Evolutionary conservation across 192 early-diverging fungal species (phyloP).

Genomic region (Linnemannia hyalina): DNA sequence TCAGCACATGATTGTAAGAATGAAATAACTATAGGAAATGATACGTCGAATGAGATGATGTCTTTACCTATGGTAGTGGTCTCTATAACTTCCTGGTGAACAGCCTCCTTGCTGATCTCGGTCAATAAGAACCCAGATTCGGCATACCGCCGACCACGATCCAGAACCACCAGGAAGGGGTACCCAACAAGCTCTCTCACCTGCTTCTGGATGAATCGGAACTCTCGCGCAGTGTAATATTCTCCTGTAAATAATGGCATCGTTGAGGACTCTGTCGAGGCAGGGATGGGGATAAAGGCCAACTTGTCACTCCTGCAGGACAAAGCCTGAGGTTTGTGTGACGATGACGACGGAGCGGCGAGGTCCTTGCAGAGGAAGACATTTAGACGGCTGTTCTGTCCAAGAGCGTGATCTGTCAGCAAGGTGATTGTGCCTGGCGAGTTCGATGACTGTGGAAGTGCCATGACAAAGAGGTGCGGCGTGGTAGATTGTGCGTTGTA

Average conservation of each 20-base stretch:
- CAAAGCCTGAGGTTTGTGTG: background rate
- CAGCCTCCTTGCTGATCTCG: slow-evolving; percentile 48
- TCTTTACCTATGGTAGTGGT: slow-evolving; percentile 57
- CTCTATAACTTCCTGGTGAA: slow-evolving; percentile 29
- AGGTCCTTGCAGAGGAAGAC: slow-evolving; percentile 60
- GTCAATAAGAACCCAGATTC: slow-evolving; percentile 58
- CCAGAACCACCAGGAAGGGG: slow-evolving; percentile 51
- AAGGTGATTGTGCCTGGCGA: slow-evolving; percentile 46
- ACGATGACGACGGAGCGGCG: background rate
- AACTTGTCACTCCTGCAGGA: slow-evolving; percentile 14
- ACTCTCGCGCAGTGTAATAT: slow-evolving; percentile 36
- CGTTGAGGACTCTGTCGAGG: slow-evolving; percentile 19
- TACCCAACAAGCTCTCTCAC: slow-evolving; percentile 17
- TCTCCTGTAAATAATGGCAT: slow-evolving; percentile 33
- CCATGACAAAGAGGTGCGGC: slow-evolving; percentile 51
- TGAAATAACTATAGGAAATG: background rate
- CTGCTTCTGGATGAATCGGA: slow-evolving; percentile 20
- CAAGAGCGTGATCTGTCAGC: slow-evolving; percentile 55
- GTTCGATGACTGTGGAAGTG: slow-evolving; percentile 31
- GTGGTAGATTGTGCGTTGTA: background rate
- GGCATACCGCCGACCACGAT: slow-evolving; percentile 34
- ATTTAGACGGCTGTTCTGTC: slow-evolving; percentile 32
- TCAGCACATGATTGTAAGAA: background rate
- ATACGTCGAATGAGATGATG: background rate
- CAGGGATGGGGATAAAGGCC: slow-evolving; percentile 19